phyloP scores from a whole-genome alignment of 441 rosid genomes.

The Adansonia rubrostipa region DNA sequence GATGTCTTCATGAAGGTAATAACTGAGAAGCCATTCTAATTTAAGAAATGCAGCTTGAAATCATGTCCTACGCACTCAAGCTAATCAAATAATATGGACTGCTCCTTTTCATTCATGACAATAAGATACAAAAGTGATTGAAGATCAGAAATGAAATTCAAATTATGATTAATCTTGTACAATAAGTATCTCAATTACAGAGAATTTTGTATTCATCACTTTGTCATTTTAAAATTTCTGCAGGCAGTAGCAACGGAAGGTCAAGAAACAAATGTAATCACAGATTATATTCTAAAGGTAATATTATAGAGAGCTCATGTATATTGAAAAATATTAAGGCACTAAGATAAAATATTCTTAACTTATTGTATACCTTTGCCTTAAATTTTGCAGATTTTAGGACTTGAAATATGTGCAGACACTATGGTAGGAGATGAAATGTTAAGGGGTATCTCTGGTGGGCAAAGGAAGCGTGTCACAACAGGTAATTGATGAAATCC shows the following conservation, averaged over 20 bases:
- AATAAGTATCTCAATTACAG: not conserved
- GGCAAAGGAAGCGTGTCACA: constrained; percentile 87
- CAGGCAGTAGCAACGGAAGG: constrained; percentile 47
- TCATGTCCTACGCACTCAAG: not conserved
- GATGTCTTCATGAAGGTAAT: constrained; percentile 71
- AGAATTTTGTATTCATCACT: not conserved
- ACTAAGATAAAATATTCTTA: not conserved
- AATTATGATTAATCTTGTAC: not conserved
- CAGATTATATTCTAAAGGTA: constrained; percentile 45
- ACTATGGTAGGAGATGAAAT: constrained; percentile 81
- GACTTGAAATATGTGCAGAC: constrained; percentile 84
- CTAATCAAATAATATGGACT: not conserved
- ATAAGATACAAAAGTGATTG: not conserved
- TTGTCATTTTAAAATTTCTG: not conserved
- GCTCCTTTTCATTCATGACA: too few relatives aligned
- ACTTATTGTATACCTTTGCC: not conserved
- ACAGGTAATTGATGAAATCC: constrained; percentile 53
- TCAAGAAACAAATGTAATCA: not conserved
- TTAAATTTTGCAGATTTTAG: constrained; percentile 56
- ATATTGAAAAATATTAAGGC: not conserved
- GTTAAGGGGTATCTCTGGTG: constrained; percentile 91
- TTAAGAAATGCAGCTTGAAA: not conserved
- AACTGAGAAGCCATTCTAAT: not conserved
- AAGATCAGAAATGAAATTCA: not conserved
- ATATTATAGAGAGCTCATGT: not conserved